Conservation (phyloP, 768 basidiomycete genomes). For the Mycena haematopus region DNA sequence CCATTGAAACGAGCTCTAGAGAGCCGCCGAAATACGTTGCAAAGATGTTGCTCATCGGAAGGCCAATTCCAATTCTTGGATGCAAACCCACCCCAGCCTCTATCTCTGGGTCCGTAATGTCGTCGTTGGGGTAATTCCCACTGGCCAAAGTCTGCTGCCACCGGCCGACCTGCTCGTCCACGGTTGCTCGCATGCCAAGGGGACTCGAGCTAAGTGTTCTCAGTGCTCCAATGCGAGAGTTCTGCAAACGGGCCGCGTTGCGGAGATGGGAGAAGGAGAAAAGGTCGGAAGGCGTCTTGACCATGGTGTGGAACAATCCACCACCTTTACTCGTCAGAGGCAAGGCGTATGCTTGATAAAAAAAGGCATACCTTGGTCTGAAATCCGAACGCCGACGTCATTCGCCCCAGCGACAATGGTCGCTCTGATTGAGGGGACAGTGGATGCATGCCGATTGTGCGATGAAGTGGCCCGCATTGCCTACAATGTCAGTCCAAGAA, state of each 20-base stretch:
- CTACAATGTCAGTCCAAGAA: constrained; percentile 42
- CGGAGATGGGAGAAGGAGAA: constrained; percentile 91
- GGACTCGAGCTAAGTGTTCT: constrained; percentile 65
- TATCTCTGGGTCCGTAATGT: constrained; percentile 46
- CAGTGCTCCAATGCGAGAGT: constrained; percentile 70
- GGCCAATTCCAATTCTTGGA: constrained; percentile 77
- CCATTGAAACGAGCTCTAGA: constrained; percentile 76
- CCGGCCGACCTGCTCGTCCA: constrained; percentile 74
- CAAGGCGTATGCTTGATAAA: constrained; percentile 16
- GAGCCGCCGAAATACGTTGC: constrained; percentile 90
- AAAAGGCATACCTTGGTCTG: constrained; percentile 74
- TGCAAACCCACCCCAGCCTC: constrained; percentile 57
- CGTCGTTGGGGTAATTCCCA: constrained; percentile 31
- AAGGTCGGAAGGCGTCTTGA: constrained; percentile 73
- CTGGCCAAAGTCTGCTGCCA: constrained; percentile 44
- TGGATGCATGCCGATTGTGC: constrained; percentile 49
- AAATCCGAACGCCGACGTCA: constrained; percentile 82
- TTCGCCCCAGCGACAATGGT: constrained; percentile 80
- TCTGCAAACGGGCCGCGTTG: constrained; percentile 72
- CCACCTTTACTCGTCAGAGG: constrained; percentile 57
- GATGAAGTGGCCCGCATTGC: constrained; percentile 73
- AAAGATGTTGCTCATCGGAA: constrained; percentile 91
- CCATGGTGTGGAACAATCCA: constrained; percentile 59
- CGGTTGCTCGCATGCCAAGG: constrained; percentile 75
- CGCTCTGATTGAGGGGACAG: constrained; percentile 67